Conservation (phyloP, 2,329 filamentous ascomycete genomes). For the Teratosphaeria epicoccoides region DNA sequence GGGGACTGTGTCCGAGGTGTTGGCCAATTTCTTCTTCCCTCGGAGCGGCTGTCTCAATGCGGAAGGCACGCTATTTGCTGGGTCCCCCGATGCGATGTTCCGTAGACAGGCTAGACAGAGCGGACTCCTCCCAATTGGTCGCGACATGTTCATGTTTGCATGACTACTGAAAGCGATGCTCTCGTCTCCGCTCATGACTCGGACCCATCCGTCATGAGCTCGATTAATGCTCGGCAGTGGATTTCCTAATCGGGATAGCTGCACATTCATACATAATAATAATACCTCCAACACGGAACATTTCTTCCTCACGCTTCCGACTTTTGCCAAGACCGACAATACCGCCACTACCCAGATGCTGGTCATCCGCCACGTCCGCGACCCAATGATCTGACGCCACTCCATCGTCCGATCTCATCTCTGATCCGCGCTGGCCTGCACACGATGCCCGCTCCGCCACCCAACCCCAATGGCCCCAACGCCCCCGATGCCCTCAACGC, state of each 20-base stretch:
- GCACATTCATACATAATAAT: no score
- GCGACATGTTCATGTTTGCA: slow-evolving; percentile 16
- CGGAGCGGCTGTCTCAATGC: slow-evolving; percentile 21
- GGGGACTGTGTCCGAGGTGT: slow-evolving; percentile 29
- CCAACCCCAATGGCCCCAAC: background rate
- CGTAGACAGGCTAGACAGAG: slow-evolving; percentile 23
- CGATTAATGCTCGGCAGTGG: background rate
- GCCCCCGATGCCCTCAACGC: background rate
- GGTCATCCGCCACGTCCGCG: background rate
- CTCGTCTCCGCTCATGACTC: no score
- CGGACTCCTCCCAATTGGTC: slow-evolving; percentile 9
- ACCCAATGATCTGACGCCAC: background rate
- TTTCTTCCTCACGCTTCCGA: no score
- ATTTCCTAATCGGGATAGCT: no score
- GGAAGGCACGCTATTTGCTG: slow-evolving; percentile 5
- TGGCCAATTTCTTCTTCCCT: slow-evolving; percentile 27
- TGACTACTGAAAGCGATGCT: no score
- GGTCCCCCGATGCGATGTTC: slow-evolving; percentile 12
- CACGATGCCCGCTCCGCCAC: no score
- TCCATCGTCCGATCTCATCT: background rate
- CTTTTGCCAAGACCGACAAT: no score
- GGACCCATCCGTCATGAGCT: background rate
- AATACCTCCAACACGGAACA: no score
- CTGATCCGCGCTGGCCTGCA: background rate
- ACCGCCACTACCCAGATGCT: background rate